Base-by-base conservation (phyloP, 2,329 filamentous ascomycete genomes). In the Thielaviopsis euricoi region DNA sequence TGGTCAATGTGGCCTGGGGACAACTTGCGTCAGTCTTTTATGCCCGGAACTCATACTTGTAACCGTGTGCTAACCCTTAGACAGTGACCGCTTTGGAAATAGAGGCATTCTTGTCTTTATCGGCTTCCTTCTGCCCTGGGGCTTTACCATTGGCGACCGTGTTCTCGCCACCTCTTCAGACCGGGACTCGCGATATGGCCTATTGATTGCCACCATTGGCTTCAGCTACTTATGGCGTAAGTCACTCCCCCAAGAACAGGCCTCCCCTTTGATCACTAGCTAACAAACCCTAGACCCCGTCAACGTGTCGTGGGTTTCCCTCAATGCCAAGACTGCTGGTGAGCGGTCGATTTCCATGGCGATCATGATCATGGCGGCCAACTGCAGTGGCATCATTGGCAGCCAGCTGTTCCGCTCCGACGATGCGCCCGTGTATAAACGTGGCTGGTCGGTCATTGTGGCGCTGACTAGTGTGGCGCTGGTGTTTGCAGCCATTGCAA, bases 1-100 rank as follows among this genome's bases (percentile, higher is more conserved):
- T 70, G 0, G 62, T 64, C 21, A 71, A 69, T 50, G 22, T 71
- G 1, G 26, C 62, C 10, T 70, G 66, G 66, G 69, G 70, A 6
- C 63, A 60, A 48, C 43, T 64, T 53, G 63, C 64, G 56, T 62
- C 50, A 61, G 60, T 58, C 7, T 17, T 50, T 21, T 50, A 21
- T 13, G 19, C n/a, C 10, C 21, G 9, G 46, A 21, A 23, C 4
- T 6, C 12, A n/a, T 33, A 33, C 9, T 2, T 33, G 29, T 10
- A 10, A 33, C 29, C 9, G 7, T 10, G 29, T 33, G 29, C 29
- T 33, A 33, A 33, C 29, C 29, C 29, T 10, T 33, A 10, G 21
- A 25, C 33, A 61, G 58, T 15, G 65, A 68, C 54, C 64, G 61
- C 19, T 61, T 62, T 25, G 54, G 58, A 15, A 58, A 57, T 23